Base-by-base conservation (phyloP, 2,329 filamentous ascomycete species). In the Aspergillus tubingensis region DNA sequence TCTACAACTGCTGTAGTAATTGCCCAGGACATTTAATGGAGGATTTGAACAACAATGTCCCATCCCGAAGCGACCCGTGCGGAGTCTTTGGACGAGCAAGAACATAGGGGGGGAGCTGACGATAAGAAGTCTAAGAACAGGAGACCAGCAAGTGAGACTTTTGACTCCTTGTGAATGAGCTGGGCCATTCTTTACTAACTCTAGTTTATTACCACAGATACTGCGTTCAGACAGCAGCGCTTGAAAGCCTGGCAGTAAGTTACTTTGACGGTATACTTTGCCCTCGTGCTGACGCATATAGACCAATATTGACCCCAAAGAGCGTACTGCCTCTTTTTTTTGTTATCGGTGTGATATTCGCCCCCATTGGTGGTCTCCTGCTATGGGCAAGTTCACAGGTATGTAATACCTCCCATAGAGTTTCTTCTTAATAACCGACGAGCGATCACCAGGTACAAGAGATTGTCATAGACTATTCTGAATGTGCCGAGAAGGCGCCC, bases 161-260 rank as follows among this genome's bases (percentile, higher is more conserved):
- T 36, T 13, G 36, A 21, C n/a, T 15, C 11, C 4, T n/a, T 32
- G 10, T 30, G 21, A n/a, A 19, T 23, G 27, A 7, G 8, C 5
- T 27, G 36, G 11, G 8, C 13, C 13, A 15, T 52, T 27, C 56
- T 51, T 52, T 54, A 54, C 52, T 43, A 49, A 32, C n/a, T 47
- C 62, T 63, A 48, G 65, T 62, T 50, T 6, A 8, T 47, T 1
- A 54, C 13, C 10, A 58, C 72, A 96, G 92, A 98, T 81, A 98
- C 94, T 61, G 95, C 95, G 10, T 99, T 98, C 76, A 87, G 95
- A 70, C 95, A 99, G 76, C 95, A 99, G 79, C 88, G 95, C 74
- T 81, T 99, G 77, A 97, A 98, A 81, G 95, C 95, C 81, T 99
- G 95, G 95, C 95, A 99, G 90, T 96, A 83, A 79, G 86, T 57